phyloP scores from a whole-genome alignment of 495 filamentous ascomycete species.

The Neurospora cerealis region DNA sequence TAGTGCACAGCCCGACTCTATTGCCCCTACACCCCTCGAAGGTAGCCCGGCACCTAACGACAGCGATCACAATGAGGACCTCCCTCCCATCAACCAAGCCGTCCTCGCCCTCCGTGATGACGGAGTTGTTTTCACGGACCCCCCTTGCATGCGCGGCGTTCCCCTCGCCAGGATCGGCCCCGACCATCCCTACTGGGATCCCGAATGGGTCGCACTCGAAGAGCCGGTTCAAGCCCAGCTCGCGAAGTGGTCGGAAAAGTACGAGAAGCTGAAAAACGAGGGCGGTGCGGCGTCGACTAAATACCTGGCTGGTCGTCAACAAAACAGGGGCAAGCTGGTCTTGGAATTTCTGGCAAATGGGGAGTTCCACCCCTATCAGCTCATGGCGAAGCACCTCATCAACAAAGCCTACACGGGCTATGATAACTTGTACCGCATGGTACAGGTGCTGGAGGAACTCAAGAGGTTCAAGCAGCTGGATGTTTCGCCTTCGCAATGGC shows the following conservation, averaged over 20 bases:
- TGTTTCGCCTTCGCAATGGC: conserved; percentile 35
- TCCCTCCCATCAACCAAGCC: conserved; percentile 28
- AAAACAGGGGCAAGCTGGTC: conserved; percentile 34
- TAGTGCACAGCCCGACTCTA: not conserved
- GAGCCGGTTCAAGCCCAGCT: conserved; percentile 19
- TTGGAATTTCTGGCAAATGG: conserved; percentile 32
- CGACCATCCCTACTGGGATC: conserved; percentile 36
- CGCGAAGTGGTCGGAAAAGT: conserved; percentile 28
- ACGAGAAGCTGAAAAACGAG: conserved; percentile 13
- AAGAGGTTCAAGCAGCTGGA: conserved; percentile 31
- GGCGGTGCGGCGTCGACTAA: conserved; percentile 24
- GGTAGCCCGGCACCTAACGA: conserved; percentile 11
- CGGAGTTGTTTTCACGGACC: conserved; percentile 28
- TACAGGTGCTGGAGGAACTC: conserved; percentile 37
- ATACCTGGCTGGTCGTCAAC: conserved; percentile 34
- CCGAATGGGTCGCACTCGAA: conserved; percentile 30
- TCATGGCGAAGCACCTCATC: conserved; percentile 33
- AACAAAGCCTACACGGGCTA: conserved; percentile 32
- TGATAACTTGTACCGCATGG: conserved; percentile 38
- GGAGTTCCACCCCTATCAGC: conserved; percentile 39
- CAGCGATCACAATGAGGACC: not conserved
- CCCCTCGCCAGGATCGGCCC: conserved; percentile 34
- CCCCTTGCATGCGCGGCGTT: conserved; percentile 32
- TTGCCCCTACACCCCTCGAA: conserved; percentile 4
- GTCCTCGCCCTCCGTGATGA: conserved; percentile 28